A percentile compares a stretch with the other conserved stretches of the same genome.
Conservation (phyloP, 2,329 filamentous ascomycete genomes). For the Xylaria sp. region DNA sequence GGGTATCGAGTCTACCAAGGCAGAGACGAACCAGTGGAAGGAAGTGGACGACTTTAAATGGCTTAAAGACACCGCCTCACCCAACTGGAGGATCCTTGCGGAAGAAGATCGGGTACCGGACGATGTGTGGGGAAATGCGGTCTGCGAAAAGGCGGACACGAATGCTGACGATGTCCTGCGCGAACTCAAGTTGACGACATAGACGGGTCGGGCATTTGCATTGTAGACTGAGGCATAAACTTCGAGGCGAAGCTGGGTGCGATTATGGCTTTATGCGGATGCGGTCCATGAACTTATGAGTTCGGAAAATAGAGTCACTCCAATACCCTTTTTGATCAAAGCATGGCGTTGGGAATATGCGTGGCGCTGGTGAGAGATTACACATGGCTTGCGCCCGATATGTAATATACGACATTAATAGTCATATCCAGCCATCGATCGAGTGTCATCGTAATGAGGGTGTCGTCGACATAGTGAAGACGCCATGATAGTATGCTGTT, state of each 20-base stretch:
- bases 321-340: not conserved
- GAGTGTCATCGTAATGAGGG: not conserved
- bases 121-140: constrained; percentile 62
- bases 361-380: not conserved
- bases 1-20: constrained; percentile 28
- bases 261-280: not conserved
- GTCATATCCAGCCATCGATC: not conserved
- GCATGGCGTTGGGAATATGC: not conserved
- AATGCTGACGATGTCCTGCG: constrained; percentile 62
- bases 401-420: not conserved
- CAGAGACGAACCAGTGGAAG: constrained; percentile 67
- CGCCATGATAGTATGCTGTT: not conserved
- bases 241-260: not conserved
- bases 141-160: constrained; percentile 57
- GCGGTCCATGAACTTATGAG: not conserved
- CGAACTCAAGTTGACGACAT: constrained; percentile 18
- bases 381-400: not conserved
- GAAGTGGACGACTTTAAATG: constrained; percentile 97
- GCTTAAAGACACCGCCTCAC: constrained; percentile 79
- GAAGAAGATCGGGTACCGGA: constrained; percentile 54
- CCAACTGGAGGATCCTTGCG: constrained; percentile 74
- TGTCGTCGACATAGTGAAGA: constrained; percentile 10
- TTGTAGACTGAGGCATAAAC: not conserved
- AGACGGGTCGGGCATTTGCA: not conserved
- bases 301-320: not conserved